These are phyloP conservation scores for Metschnikowia lunata DNA, from an alignment of 805 yeast species.

Conservation along the genomic window DNA sequence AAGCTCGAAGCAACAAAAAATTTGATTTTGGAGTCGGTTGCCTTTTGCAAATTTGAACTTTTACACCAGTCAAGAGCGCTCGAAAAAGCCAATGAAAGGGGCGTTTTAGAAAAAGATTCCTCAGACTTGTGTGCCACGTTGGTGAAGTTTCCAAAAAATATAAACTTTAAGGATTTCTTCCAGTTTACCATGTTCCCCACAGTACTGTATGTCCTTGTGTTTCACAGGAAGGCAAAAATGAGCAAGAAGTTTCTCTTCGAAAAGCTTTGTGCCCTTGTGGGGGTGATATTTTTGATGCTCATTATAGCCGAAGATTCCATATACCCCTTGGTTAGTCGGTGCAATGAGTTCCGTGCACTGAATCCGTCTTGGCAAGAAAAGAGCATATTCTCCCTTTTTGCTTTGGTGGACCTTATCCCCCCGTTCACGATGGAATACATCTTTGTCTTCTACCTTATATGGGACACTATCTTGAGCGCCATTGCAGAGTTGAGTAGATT, in stretches of 20 bases:
- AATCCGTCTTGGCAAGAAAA: slow-evolving; percentile 2
- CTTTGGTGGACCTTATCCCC: slow-evolving; percentile 71
- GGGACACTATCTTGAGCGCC: slow-evolving; percentile 91
- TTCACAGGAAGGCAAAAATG: slow-evolving; percentile 68
- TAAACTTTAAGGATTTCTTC: slow-evolving; percentile 62
- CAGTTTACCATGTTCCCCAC: slow-evolving; percentile 86
- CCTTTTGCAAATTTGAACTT: slow-evolving; percentile 72
- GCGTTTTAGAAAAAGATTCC: slow-evolving; percentile 11
- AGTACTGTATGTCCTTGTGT: slow-evolving; percentile 74
- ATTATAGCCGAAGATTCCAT: slow-evolving; percentile 68
- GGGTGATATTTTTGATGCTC: slow-evolving; percentile 80
- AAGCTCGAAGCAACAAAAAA: slow-evolving; percentile 21
- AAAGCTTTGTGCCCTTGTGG: slow-evolving; percentile 78
- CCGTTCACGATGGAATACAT: slow-evolving; percentile 74
- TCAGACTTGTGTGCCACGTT: slow-evolving; percentile 8
- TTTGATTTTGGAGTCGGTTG: slow-evolving; percentile 41
- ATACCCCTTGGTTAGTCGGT: slow-evolving; percentile 67
- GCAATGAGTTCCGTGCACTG: slow-evolving; percentile 45
- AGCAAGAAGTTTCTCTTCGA: slow-evolving; percentile 65
- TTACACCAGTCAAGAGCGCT: slow-evolving; percentile 44
- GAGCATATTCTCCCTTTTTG: slow-evolving; percentile 11
- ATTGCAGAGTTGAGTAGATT: slow-evolving; percentile 83
- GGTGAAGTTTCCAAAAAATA: slow-evolving; percentile 65
- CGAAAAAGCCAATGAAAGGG: slow-evolving; percentile 14
- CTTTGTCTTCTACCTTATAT: slow-evolving; percentile 79